Evolutionary conservation across 169 alveolate species (phyloP), one percentile per base, ranked within the genome.

Genomic region (Sarcocystis neurona): DNA sequence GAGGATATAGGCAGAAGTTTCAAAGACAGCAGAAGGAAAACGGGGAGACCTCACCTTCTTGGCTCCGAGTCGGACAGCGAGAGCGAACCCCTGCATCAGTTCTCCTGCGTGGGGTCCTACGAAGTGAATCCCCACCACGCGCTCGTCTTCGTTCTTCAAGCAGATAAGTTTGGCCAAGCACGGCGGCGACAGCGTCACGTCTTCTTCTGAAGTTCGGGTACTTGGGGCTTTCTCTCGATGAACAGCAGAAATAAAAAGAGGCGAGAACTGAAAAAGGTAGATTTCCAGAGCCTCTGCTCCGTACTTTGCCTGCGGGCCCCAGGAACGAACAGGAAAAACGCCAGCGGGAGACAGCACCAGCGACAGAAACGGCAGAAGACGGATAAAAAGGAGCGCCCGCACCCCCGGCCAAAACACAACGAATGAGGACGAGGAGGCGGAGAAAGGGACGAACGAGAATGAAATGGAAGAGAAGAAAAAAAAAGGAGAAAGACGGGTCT

Each of bases 101-200:
- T 99, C 99, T 5, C 99, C 99, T 15, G 99, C 99, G 94, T 98
- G 95, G 12, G 99, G 99, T 23, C 99, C 99, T 58, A 98, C 98
- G 85, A 96, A 97, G 93, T 99, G 99, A 92, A 98, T 93, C 47
- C 99, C 99, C 30, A 98, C 94, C 18, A 98, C 99, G 20, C 15
- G 6, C 92, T 92, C 92, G 79, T 95, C 95, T 44, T 97, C 98
- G 86, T 94, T 93, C 89, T 93, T 96, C 86, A 94, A 92, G 78
- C 98, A 98, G 70, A 98, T 89, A 32, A 98, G 94, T 92, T 98
- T 98, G 23, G 98, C 93, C 87, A 97, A 94, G 60, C 99, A 97
- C 30, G 95, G 94, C 44, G 96, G 96, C 37, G 97, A 93, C 58
- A 92, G 75, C 85, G 95, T 97, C 72, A 78, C 77, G 88, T 96